Evolutionary conservation across 176 grass and related monocot genomes (phyloP).

Genomic region (Calamus simplicifolius): DNA sequence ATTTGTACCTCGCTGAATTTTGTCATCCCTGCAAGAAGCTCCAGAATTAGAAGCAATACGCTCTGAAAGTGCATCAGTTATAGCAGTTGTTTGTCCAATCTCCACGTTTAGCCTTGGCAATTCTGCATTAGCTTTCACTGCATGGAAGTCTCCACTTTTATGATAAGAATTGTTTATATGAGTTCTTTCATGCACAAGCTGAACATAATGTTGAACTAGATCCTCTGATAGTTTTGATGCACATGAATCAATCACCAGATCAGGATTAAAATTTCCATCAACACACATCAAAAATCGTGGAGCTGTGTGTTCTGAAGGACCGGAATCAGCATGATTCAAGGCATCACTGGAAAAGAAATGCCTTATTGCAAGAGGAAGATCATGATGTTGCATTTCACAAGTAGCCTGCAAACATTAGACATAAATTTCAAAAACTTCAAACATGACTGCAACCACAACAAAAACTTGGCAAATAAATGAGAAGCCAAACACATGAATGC

Average conservation of each 20-base stretch:
- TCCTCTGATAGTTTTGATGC: constrained; percentile 53
- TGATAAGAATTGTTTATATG: constrained; percentile 36
- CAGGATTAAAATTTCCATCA: constrained; percentile 54
- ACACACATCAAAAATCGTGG: constrained; percentile 72
- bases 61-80: constrained; percentile 13
- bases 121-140: constrained; percentile 31
- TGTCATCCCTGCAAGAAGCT: constrained; percentile 26
- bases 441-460: no score
- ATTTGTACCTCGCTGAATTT: constrained; percentile 18
- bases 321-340: constrained; percentile 34
- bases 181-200: constrained; percentile 50
- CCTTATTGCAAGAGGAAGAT: constrained; percentile 74
- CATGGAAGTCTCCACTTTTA: constrained; percentile 25
- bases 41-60: constrained; percentile 11
- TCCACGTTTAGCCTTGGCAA: constrained; percentile 14
- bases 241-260: constrained; percentile 64
- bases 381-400: constrained; percentile 64
- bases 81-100: constrained; percentile 12
- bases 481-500: no score
- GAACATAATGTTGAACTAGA: constrained; percentile 69
- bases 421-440: no score
- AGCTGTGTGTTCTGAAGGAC: constrained; percentile 46
- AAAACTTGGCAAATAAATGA: no score
- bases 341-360: constrained; percentile 65
- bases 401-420: constrained; percentile 13